Evolutionary conservation across 2,329 filamentous ascomycete species (phyloP).

Genomic region (Colletotrichum chrysophilum): DNA sequence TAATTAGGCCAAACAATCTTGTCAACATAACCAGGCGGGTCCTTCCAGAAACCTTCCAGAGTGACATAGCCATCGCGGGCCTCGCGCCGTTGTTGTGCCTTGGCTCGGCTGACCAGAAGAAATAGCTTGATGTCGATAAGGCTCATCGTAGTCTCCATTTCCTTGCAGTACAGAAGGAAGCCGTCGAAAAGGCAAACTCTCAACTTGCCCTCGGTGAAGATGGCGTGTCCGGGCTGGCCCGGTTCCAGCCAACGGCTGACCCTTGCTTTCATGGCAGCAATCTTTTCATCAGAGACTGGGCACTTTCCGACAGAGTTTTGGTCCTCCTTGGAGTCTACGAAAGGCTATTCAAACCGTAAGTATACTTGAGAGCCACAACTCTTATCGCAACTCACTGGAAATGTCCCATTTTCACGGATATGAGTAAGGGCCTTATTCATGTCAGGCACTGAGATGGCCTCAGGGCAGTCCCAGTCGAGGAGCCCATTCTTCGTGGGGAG

Average conservation of each 20-base stretch:
- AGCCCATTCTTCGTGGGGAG: constrained; percentile 65
- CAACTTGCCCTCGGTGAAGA: constrained; percentile 33
- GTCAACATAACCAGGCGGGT: constrained; percentile 94
- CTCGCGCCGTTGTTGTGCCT: constrained; percentile 69
- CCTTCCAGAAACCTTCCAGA: constrained; percentile 89
- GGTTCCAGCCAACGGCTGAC: constrained; percentile 53
- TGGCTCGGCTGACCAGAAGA: constrained; percentile 70
- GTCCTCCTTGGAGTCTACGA: constrained; percentile 64
- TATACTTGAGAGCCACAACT: no score
- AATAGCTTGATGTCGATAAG: constrained; percentile 81
- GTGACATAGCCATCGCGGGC: constrained; percentile 80
- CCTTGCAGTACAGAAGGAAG: constrained; percentile 78
- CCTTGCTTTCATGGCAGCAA: constrained; percentile 50
- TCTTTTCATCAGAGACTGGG: constrained; percentile 53
- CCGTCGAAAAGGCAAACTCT: constrained; percentile 82
- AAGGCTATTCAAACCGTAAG: constrained; percentile 39
- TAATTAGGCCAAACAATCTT: constrained; percentile 97
- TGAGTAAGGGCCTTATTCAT: constrained; percentile 72
- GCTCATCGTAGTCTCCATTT: constrained; percentile 59
- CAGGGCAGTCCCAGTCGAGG: constrained; percentile 91
- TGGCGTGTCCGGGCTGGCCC: constrained; percentile 46
- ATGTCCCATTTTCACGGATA: constrained; percentile 71
- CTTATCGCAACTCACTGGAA: constrained; percentile 55
- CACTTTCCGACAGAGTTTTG: constrained; percentile 64
- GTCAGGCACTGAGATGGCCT: constrained; percentile 73